Conservation (phyloP, 1,284 basidiomycete species). For the Apiotrichum porosum region DNA sequence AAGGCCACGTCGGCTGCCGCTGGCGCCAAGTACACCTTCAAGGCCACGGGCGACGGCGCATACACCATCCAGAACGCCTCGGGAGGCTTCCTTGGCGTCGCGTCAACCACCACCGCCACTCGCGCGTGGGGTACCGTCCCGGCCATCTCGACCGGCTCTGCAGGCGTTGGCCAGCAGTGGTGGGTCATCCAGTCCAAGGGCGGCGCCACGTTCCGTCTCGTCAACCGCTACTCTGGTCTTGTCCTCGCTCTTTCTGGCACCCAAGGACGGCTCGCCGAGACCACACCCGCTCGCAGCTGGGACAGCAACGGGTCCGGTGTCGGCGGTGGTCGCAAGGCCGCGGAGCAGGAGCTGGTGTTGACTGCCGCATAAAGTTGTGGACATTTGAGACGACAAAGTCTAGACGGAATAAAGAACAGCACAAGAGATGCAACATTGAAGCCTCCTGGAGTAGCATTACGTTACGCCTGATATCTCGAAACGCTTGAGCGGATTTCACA, state of each 20-base stretch:
- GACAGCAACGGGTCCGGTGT: background rate
- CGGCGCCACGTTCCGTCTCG: constrained; percentile 3
- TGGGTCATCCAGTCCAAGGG: constrained; percentile 6
- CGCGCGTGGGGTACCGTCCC: constrained; percentile 8
- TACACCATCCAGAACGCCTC: background rate
- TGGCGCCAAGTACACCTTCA: background rate
- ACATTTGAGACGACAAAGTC: too few relatives aligned
- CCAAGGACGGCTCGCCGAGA: background rate
- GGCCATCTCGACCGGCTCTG: background rate
- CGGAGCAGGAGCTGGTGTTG: background rate
- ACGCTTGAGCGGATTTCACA: too few relatives aligned
- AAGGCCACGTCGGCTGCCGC: background rate
- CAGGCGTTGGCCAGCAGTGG: constrained; percentile 7
- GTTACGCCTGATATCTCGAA: too few relatives aligned
- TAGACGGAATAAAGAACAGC: too few relatives aligned
- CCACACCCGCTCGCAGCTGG: background rate
- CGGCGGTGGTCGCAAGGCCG: background rate
- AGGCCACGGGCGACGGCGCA: constrained; percentile 4
- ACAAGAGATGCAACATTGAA: too few relatives aligned
- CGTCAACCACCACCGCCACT: background rate
- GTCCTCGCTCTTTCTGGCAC: background rate
- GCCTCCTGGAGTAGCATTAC: too few relatives aligned
- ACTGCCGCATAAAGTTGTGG: background rate
- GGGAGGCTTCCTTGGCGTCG: background rate
- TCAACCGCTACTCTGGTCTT: constrained; percentile 14